Conservation (phyloP, 169 alveolate genomes). For the Plasmodium gonderi region DNA sequence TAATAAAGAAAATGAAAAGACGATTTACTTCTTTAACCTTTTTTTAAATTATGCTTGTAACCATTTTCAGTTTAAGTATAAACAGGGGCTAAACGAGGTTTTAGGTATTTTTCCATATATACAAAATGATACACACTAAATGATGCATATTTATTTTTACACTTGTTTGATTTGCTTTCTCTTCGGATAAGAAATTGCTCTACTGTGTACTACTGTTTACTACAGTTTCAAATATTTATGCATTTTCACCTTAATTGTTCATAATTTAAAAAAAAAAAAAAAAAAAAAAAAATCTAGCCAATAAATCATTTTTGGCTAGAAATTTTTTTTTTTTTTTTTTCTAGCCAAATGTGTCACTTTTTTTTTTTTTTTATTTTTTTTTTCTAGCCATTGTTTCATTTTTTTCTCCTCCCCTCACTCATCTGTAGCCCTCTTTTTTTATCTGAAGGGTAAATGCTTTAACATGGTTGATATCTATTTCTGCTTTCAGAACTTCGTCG, state of each 20-base stretch:
- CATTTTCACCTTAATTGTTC: neutral
- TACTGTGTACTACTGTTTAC: neutral
- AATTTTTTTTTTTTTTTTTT: neutral
- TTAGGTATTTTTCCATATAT: conserved; percentile 70
- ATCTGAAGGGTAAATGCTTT: conserved; percentile 76
- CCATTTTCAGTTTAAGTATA: conserved; percentile 75
- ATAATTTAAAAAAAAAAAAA: no score
- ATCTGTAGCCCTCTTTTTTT: conserved; percentile 75
- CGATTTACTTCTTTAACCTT: conserved; percentile 58
- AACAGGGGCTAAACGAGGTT: conserved; percentile 84
- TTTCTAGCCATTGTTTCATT: neutral
- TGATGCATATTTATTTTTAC: neutral
- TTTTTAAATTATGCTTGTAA: conserved; percentile 81
- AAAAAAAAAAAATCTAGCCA: no score
- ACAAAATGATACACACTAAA: neutral
- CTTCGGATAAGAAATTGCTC: no score
- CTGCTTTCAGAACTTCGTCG: conserved; percentile 77
- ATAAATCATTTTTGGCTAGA: neutral
- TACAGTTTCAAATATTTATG: neutral
- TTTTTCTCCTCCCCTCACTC: neutral
- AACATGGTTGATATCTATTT: conserved; percentile 66
- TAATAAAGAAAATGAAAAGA: conserved; percentile 45
- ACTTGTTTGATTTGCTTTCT: no score
- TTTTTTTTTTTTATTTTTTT: neutral
- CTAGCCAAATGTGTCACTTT: neutral